Conservation (phyloP, 352 stramenopile species). For the Phytophthora lateralis region DNA sequence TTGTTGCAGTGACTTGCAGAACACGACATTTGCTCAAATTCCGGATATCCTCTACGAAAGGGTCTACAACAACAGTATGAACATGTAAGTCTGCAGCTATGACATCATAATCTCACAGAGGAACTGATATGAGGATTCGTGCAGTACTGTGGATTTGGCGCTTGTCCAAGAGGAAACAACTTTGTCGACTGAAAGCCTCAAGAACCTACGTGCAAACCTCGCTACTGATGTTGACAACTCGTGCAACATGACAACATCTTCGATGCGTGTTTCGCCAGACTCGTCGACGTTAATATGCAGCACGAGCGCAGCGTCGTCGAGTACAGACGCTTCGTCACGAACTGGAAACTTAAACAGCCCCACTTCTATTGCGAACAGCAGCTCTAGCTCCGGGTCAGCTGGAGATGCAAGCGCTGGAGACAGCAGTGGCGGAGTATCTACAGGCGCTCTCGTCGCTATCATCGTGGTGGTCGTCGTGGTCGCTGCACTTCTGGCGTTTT, state of each 20-base stretch:
- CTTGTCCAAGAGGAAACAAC: neutral
- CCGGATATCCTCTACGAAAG: constrained; percentile 41
- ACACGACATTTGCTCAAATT: constrained; percentile 28
- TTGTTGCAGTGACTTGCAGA: constrained; percentile 23
- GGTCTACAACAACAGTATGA: constrained; percentile 17
- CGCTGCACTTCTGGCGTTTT: constrained; percentile 39
- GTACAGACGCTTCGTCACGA: neutral
- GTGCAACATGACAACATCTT: neutral
- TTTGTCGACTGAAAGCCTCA: neutral
- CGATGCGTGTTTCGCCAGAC: no score
- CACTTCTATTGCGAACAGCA: neutral
- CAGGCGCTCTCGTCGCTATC: constrained; percentile 54
- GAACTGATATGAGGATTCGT: neutral
- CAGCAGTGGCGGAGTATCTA: constrained; percentile 31
- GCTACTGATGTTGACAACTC: neutral
- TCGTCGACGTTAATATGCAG: no score
- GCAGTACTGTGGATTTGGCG: neutral
- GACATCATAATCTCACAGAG: neutral
- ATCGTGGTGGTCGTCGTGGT: constrained; percentile 52
- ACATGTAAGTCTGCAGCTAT: constrained; percentile 12
- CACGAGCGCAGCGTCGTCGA: no score
- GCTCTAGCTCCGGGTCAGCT: neutral
- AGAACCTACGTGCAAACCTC: neutral
- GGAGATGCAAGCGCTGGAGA: neutral
- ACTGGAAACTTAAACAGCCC: neutral